Evolutionary conservation across 2,329 filamentous ascomycete genomes (phyloP), one percentile per base, ranked within the genome.

Genomic region (Penicillium brasilianum): DNA sequence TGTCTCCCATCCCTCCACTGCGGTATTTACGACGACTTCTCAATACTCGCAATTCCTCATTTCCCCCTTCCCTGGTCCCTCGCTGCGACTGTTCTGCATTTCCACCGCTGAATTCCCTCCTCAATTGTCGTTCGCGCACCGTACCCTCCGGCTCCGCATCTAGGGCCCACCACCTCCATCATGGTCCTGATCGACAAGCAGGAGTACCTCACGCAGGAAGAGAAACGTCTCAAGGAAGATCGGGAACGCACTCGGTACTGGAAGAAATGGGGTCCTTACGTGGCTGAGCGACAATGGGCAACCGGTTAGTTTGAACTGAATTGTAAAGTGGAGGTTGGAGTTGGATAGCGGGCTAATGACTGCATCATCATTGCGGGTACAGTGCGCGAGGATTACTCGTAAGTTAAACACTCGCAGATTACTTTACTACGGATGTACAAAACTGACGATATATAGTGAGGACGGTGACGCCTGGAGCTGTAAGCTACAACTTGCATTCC

Each of bases 181-280:
- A 98, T 98, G 94, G 93, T 97, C 75, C 85, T 96, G 73, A 89
- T 95, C 74, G 92, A 96, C 78, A 88, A 90, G 74, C 88, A 95
- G 79, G 91, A 95, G 75, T 93, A 92, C 78, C 85, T 94, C 74
- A 93, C 90, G 62, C 89, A 91, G 78, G 94, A 98, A 81, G 94
- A 98, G 83, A 90, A 90, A 78, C 90, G 95, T 53, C 85, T 98
- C 69, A 90, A 90, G 74, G 88, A 97, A 74, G 94, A 98, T 78
- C 87, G 88, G 61, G 87, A 94, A 66, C 89, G 89, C 66, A 86
- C 81, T 67, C 94, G 92, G 77, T 98, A 98, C 82, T 98, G 94
- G 94, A 98, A 98, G 87, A 92, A 90, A 87, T 97, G 93, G 93
- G 94, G 94, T 58, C 90, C 93, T 25, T 98, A 97, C 74, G 89